These are phyloP conservation scores for Cyberlindnera maclurae DNA, from an alignment of 805 yeast genomes.

Conservation along the genomic window DNA sequence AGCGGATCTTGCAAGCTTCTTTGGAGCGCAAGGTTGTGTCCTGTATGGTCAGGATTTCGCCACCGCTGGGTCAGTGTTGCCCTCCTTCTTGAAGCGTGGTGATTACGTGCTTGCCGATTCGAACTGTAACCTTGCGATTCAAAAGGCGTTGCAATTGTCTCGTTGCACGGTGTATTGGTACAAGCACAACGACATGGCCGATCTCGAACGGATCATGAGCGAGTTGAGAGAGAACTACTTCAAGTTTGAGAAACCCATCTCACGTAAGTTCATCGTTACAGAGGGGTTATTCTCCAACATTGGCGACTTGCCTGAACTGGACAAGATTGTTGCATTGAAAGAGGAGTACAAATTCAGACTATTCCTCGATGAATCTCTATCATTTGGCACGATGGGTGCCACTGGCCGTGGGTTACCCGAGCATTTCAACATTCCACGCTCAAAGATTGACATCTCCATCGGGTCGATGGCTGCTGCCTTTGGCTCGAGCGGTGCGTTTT, in stretches of 20 bases:
- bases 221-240: constrained; percentile 29
- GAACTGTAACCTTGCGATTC: constrained; percentile 66
- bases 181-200: constrained; percentile 84
- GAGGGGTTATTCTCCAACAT: constrained; percentile 80
- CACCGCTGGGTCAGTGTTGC: constrained; percentile 80
- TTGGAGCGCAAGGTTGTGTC: constrained; percentile 73
- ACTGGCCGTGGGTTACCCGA: constrained; percentile 86
- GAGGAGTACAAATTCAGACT: constrained; percentile 78
- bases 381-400: constrained; percentile 79
- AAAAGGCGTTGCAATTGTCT: constrained; percentile 81
- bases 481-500: constrained; percentile 89
- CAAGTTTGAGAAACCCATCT: constrained; percentile 55
- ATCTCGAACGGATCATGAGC: constrained; percentile 61
- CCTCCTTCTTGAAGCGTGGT: constrained; percentile 93
- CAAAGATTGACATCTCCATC: constrained; percentile 67
- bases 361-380: constrained; percentile 79
- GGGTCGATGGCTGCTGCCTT: constrained; percentile 81
- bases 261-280: constrained; percentile 84
- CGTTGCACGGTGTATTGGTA: constrained; percentile 71
- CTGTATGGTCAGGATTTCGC: constrained; percentile 90
- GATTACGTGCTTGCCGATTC: constrained; percentile 86
- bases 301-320: constrained; percentile 75
- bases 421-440: constrained; percentile 57
- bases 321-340: constrained; percentile 64
- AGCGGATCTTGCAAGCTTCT: constrained; percentile 63